A percentile compares a stretch with the other conserved stretches of the same genome.
Conservation (phyloP, 176 grass and related monocot species). For the Lolium perenne region DNA sequence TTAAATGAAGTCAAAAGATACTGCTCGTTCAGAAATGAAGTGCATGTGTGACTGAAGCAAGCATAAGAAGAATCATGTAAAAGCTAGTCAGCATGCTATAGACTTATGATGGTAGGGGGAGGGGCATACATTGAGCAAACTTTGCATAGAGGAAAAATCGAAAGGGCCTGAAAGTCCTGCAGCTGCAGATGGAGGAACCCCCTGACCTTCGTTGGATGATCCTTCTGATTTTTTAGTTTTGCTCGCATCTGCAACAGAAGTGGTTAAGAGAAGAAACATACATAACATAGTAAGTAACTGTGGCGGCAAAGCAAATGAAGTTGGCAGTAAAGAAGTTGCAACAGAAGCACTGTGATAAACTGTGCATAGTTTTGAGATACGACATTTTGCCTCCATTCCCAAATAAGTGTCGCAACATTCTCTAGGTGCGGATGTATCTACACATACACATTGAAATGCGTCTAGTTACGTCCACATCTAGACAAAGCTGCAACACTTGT, state of each 20-base stretch:
- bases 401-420: too few species aligned
- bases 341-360: neutral
- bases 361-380: neutral
- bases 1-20: slow-evolving; percentile 3
- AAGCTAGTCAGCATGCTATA: neutral
- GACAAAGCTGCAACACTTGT: too few species aligned
- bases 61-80: slow-evolving; percentile 26
- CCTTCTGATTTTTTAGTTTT: slow-evolving; percentile 67
- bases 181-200: slow-evolving; percentile 48
- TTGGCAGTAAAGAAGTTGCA: slow-evolving; percentile 13
- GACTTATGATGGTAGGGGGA: neutral
- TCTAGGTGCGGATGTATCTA: too few species aligned
- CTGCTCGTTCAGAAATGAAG: slow-evolving; percentile 22
- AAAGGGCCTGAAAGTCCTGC: slow-evolving; percentile 61
- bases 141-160: slow-evolving; percentile 80
- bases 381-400: too few species aligned
- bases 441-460: too few species aligned
- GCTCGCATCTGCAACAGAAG: slow-evolving; percentile 58
- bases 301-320: slow-evolving; percentile 19
- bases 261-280: neutral
- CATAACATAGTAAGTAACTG: neutral
- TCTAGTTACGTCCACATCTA: too few species aligned
- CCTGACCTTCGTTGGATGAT: slow-evolving; percentile 51
- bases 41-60: slow-evolving; percentile 2
- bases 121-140: slow-evolving; percentile 73